Base-by-base conservation (phyloP, 2,329 filamentous ascomycete species). In the Corinectria fuckeliana region DNA sequence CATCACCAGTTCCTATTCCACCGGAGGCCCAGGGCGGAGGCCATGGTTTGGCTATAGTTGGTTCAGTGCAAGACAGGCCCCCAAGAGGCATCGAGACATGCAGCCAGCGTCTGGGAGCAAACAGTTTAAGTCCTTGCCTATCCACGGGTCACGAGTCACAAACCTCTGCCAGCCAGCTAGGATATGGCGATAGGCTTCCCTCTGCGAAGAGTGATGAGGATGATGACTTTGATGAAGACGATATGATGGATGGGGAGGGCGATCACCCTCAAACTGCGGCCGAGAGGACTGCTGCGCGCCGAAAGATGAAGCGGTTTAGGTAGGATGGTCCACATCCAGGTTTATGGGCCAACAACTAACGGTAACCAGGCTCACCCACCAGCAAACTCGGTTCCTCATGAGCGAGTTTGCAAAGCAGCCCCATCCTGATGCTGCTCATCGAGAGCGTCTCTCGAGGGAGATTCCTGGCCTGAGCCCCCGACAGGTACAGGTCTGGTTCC, bases 401-500 rank as follows among this genome's bases (percentile, higher is more conserved):
- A 97, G 92, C 77, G 93, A 98, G 75, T 98, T 97, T 72, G 91
- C 93, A 57, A 93, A 95, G 69, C 93, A 98, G 74, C 92, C 93
- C 21, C 93, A 97, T 74, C 93, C 93, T 7, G 93, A 98, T 77
- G 93, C 93, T 38, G 91, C 91, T 45, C 93, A 97, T 75, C 85
- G 93, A 63, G 93, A 97, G 74, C 85, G 92, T 45, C 81, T 98
- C 34, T 94, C 93, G 4, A 83, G 90, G 63, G 92, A 97, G 74
- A 97, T 98, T 44, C 93, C 94, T 28, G 94, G 93, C 1, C 79
- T 98, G 48, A 97, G 91, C 70, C 92, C 93, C 34, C 87, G 93
- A 61, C 93, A 98, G 74, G 94, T 98, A 21, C 93, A 98, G 76
- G 93, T 98, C 49, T 98, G 93, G 94, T 98, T 98, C 77, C 93